Base-by-base conservation (phyloP, 1,139 yeast species). In the Candida labiduridarum region DNA sequence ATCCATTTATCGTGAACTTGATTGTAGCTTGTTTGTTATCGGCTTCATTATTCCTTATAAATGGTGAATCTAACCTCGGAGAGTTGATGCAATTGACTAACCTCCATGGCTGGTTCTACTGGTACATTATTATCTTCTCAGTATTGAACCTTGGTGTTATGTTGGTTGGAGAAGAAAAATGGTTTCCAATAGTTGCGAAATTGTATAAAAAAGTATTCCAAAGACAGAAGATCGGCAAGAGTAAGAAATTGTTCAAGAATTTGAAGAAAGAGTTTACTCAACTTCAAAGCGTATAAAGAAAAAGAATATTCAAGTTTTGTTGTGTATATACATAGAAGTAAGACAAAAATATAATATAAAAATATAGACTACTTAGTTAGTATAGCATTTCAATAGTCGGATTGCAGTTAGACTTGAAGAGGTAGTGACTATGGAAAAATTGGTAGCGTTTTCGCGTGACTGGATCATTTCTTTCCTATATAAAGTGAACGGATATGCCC, bases 41-140 rank as follows among this genome's bases (percentile, higher is more conserved):
- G 15, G 50, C 74, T 0, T 47, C 65, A 7, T 65, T 87, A 56
- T 84, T 87, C 77, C 53, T 61, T 18, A 65, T 84, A 9, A 66
- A 80, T 44, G 76, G 80, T 6, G 72, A 76, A 11, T 73, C 86
- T 0, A 64, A 72, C 62, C 63, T 85, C 55, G 96, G 95, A 0
- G 66, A 72, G 4, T 71, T 89, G 56, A 85, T 92, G 84, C 95
- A 90, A 63, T 71, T 94, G 60, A 87, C 96, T 0, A 69, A 77
- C 49, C 73, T 88, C 38, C 74, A 89, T 0, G 45, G 57, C 2
- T 59, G 64, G 4, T 85, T 87, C 66, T 85, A 85, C 59, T 40
- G 74, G 27, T 59, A 74, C 16, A 74, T 91, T 18, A 49, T 86
- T 3, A 45, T 72, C 0, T 59, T 77, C 44, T 82, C 84, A 0